phyloP scores from a whole-genome alignment of 2,329 filamentous ascomycete genomes.

The Celoporthe dispersa region DNA sequence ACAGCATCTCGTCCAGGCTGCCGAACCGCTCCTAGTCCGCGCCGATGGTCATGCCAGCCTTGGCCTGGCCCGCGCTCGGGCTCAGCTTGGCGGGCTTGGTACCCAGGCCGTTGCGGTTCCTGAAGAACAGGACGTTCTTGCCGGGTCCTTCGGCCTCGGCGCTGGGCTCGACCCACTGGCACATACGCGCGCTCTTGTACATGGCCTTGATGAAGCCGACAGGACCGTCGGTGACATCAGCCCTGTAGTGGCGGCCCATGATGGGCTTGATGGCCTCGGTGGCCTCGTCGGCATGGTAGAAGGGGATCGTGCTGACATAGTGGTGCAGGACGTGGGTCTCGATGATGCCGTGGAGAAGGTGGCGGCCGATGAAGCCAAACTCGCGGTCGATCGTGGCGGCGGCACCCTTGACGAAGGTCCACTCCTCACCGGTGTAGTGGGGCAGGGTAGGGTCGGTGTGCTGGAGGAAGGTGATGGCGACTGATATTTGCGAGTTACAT shows the following conservation, averaged over 20 bases:
- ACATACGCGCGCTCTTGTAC: slow-evolving; percentile 81
- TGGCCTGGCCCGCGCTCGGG: not conserved
- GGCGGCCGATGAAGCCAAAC: slow-evolving; percentile 92
- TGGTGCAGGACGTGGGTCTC: slow-evolving; percentile 98
- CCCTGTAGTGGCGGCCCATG: slow-evolving; percentile 95
- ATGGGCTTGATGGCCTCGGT: slow-evolving; percentile 91
- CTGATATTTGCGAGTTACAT: slow-evolving; percentile 47
- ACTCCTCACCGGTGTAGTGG: slow-evolving; percentile 84
- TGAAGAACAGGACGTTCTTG: slow-evolving; percentile 89
- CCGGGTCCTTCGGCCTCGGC: slow-evolving; percentile 78
- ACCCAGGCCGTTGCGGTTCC: slow-evolving; percentile 89
- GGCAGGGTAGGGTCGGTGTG: slow-evolving; percentile 94
- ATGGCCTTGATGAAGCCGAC: slow-evolving; percentile 83
- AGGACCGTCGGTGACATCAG: slow-evolving; percentile 76
- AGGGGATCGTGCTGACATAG: slow-evolving; percentile 94
- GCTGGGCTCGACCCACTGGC: slow-evolving; percentile 97
- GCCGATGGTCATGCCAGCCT: not conserved
- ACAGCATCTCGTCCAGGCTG: not conserved
- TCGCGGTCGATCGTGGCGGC: slow-evolving; percentile 96
- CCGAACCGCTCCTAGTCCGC: slow-evolving; percentile 3
- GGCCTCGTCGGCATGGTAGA: slow-evolving; percentile 95
- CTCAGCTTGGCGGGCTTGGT: slow-evolving; percentile 46
- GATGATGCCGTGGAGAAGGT: slow-evolving; percentile 92
- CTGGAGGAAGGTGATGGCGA: slow-evolving; percentile 96
- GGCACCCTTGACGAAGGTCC: slow-evolving; percentile 93